Conservation (phyloP, 352 stramenopile species). For the Phytophthora citrophthora region DNA sequence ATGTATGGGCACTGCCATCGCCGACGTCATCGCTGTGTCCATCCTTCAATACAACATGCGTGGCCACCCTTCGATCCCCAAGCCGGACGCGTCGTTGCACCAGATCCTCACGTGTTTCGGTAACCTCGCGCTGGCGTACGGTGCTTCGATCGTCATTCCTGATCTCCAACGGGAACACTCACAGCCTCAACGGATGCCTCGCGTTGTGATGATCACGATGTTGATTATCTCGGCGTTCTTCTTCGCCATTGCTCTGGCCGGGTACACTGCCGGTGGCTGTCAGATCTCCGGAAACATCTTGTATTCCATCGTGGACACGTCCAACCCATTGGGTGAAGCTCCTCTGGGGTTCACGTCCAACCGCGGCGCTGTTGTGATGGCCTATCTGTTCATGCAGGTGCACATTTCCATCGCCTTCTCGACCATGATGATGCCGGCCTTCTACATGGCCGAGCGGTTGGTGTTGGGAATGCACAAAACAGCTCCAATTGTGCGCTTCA, state of each 20-base stretch:
- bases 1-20: constrained; percentile 22
- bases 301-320: constrained; percentile 24
- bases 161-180: constrained; percentile 24
- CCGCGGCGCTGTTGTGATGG: constrained; percentile 44
- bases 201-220: constrained; percentile 16
- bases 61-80: constrained; percentile 22
- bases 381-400: constrained; percentile 54
- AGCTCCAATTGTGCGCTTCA: constrained; percentile 19
- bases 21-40: constrained; percentile 22
- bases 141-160: constrained; percentile 17
- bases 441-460: constrained; percentile 41
- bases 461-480: constrained; percentile 36
- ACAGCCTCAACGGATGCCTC: constrained; percentile 21
- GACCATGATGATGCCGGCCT: constrained; percentile 52
- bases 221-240: constrained; percentile 24
- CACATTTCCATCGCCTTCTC: constrained; percentile 55
- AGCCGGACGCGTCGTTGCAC: constrained; percentile 13
- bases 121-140: constrained; percentile 18
- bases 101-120: constrained; percentile 25
- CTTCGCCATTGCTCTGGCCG: constrained; percentile 20
- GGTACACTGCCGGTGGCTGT: constrained; percentile 18
- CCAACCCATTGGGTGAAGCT: constrained; percentile 17
- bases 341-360: constrained; percentile 52
- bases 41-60: constrained; percentile 26
- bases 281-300: constrained; percentile 25